These are phyloP conservation scores for Dittrichia graveolens DNA, from an alignment of 129 eudicot genomes.

Conservation along the genomic window DNA sequence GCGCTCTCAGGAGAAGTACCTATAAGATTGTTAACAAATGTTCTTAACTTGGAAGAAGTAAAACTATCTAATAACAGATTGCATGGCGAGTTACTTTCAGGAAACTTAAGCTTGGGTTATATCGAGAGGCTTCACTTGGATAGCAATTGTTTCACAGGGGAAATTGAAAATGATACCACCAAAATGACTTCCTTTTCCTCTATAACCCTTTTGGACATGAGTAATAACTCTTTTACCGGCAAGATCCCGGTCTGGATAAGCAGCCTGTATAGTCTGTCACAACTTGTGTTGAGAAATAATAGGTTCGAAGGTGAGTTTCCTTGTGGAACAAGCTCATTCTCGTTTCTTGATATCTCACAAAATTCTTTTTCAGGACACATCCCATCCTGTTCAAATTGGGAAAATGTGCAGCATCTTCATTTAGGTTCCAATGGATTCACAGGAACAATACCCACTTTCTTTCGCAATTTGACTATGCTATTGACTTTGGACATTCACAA, in stretches of 20 bases:
- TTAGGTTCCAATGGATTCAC: slow-evolving; percentile 28
- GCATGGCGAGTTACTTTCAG: slow-evolving; percentile 34
- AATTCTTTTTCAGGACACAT: slow-evolving; percentile 27
- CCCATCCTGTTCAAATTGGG: slow-evolving; percentile 25
- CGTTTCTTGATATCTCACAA: slow-evolving; percentile 24
- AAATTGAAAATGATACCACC: neutral
- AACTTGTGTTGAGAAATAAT: too few relatives aligned
- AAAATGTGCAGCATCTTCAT: slow-evolving; percentile 14
- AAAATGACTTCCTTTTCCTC: neutral
- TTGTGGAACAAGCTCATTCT: too few relatives aligned
- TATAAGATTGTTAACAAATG: neutral
- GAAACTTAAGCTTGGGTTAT: neutral
- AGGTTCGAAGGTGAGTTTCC: too few relatives aligned
- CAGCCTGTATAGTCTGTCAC: too few relatives aligned
- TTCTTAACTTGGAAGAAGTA: neutral
- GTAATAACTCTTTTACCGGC: too few relatives aligned
- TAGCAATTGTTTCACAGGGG: slow-evolving; percentile 31
- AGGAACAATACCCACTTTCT: slow-evolving; percentile 20
- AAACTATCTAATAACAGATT: slow-evolving; percentile 35
- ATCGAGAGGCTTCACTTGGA: neutral
- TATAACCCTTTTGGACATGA: neutral
- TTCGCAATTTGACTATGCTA: neutral
- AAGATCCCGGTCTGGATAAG: too few relatives aligned
- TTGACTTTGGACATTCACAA: slow-evolving; percentile 33
- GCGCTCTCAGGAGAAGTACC: slow-evolving; percentile 38